Base-by-base conservation (phyloP, 75 land plant species). In the Gnetum montanum region DNA sequence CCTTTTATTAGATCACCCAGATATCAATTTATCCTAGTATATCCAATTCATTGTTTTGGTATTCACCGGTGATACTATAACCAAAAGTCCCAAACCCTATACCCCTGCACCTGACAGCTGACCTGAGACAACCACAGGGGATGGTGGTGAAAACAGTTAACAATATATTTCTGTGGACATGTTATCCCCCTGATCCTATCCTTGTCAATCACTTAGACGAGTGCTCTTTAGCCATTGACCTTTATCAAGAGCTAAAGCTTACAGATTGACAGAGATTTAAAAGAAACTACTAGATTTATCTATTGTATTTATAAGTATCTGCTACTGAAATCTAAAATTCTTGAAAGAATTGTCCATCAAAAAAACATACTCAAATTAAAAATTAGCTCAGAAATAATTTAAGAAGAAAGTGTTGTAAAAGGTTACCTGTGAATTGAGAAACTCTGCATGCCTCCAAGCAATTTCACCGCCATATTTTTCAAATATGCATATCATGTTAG, bases 381-480 rank as follows among this genome's bases (percentile, higher is more conserved):
- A 41, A 4, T 41, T 41, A 3, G n/a, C n/a, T 15, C 13, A 41
- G 0, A 15, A 41, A 41, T 5, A 41, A 15, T 41, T 0, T 15
- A 41, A 3, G 16, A 41, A 15, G n/a, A 18, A 41, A 41, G 13
- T 11, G 13, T 15, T 41, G 4, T 41, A 6, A 18, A 4, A 13
- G 38, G 27, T 54, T 73, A 85, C 90, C 78, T 56, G 74, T 2
- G 73, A 67, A 24, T 74, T 69, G 8, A 80, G 82, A 33, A 77
- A 71, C 76, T 90, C 90, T 0, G 86, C 24, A 43, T 90, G 96
- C 8, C 86, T 69, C 96, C 96, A 85, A 31, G 76, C 86, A 10
- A 85, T 71, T 38, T 90, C 90, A n/a, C 96, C 96, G 2, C 77
- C 75, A 36, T 89, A 89, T 2, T 81, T 68, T 76, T 90, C 90